Evolutionary conservation across 2,329 filamentous ascomycete species (phyloP), one percentile per base, ranked within the genome.

Genomic region (Trichoderma hamatum): DNA sequence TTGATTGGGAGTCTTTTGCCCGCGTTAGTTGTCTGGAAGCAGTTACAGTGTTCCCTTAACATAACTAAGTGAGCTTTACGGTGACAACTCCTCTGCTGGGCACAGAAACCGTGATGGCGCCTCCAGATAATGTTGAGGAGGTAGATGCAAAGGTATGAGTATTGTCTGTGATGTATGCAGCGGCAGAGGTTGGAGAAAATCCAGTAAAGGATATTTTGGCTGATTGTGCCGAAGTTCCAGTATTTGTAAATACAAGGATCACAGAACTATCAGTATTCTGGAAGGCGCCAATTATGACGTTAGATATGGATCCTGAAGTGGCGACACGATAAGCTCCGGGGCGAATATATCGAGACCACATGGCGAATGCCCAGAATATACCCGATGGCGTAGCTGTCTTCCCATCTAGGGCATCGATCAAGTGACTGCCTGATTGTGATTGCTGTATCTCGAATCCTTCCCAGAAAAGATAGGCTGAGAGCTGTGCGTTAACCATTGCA

Each of bases 301-400:
- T 65, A 16, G 62, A 32, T 32, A 65, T 43, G 24, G 62, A 65
- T 32, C 49, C 62, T 4, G 62, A 32, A 1, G 62, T 56, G 9
- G 62, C 62, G 26, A 65, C 24, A 43, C 62, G 52, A 36, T 43
- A 43, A 24, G 62, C 62, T 9, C 62, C 62, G 0, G 62, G 62
- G 5, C 62, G 51, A 32, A 65, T 56, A n/a, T 65, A 65, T 43
- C 62, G 52, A 9, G 62, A 65, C 62, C 62, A 65, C 62, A 65
- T 65, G 34, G 62, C 62, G 28, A 65, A 65, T 10, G 62, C 62
- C 62, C 62, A 65, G n/a, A 65, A 65, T 26, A 65, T 65, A 19
- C 62, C 62, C 7, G 62, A 65, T n/a, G 62, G 62, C 11, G 62
- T 65, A 11, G 51, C 62, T 26, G 49, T 65, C 51, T 65, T 52